phyloP scores from a whole-genome alignment of 257 asterid species.

The Lycium barbarum region DNA sequence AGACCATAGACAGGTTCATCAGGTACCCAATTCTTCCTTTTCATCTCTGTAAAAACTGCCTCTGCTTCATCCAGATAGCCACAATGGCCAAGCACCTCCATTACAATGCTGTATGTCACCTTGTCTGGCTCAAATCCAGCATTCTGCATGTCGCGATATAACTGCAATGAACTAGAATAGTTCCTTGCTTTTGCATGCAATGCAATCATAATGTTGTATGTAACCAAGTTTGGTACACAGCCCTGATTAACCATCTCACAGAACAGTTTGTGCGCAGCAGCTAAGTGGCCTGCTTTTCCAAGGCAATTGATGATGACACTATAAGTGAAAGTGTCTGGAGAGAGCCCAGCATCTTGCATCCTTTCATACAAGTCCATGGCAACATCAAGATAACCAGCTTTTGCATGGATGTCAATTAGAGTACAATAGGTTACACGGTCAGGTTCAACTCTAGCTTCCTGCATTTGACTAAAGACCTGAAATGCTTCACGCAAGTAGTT shows the following conservation, averaged over 20 bases:
- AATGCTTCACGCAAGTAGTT: constrained; percentile 82
- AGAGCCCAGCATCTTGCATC: constrained; percentile 95
- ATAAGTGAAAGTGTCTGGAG: constrained; percentile 96
- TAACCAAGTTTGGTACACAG: constrained; percentile 84
- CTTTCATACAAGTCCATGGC: constrained; percentile 87
- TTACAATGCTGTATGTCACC: constrained; percentile 91
- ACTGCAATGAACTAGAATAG: constrained; percentile 75
- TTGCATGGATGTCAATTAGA: constrained; percentile 93
- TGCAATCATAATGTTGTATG: constrained; percentile 93
- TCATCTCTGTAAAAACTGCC: constrained; percentile 86
- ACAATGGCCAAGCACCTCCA: constrained; percentile 98
- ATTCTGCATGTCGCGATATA: constrained; percentile 87
- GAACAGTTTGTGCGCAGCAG: constrained; percentile 78
- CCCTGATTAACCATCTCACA: constrained; percentile 92
- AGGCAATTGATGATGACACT: constrained; percentile 95
- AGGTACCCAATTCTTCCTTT: constrained; percentile 89
- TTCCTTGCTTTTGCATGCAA: constrained; percentile 93
- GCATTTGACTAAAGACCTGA: constrained; percentile 78
- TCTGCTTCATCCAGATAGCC: constrained; percentile 94
- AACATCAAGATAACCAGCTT: constrained; percentile 89
- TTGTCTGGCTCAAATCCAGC: constrained; percentile 96
- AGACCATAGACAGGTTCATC: constrained; percentile 98
- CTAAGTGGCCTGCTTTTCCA: constrained; percentile 92
- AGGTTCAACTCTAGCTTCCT: constrained; percentile 73
- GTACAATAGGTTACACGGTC: constrained; percentile 98